Evolutionary conservation across 2,329 filamentous ascomycete genomes (phyloP), one percentile per base, ranked within the genome.

Genomic region (Phaeosphaeriaceae sp.): DNA sequence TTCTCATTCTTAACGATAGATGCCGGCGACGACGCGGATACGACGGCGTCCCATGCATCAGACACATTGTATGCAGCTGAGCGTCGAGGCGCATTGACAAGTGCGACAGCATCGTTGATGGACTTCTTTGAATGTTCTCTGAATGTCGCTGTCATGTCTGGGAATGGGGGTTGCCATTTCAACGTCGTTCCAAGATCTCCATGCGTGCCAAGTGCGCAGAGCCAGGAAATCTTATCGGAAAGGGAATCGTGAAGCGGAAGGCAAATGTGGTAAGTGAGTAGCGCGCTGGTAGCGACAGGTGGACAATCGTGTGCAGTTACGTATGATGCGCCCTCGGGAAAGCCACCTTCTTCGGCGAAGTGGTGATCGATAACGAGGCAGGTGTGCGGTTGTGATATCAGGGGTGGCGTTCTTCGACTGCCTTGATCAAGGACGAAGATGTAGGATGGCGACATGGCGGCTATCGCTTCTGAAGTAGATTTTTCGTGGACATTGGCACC

Each of bases 361-460:
- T 91, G 89, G 59, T 91, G 88, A 66, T 91, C 89, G 58, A 91
- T 87, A 13, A 91, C 77, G 3, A 91, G 74, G 1, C 82, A 83
- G 51, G 80, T 83, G 50, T 85, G 81, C 0, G 80, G 71, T 1
- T 67, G 64, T 35, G 85, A 80, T 22, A 88, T 80, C 11, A 91
- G 73, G 1, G 86, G 82, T 4, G 82, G 82, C 0, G 82, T 83
- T 46, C 79, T 80, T 17, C 85, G 81, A 43, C 87, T 88, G 15
- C 89, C 88, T 71, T 91, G 88, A 63, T 90, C 89, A 3, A 91
- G 79, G 1, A 90, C 82, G 69, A 91, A 87, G 54, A 91, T 81
- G 66, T 84, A 90, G 0, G 77, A 77, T 1, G 88, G 86, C 1
- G 81, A 67, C 30, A 82, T 78, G 0, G 77, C 71, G 0, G 81